Conservation (phyloP, 2,329 filamentous ascomycete species). For the Trichoderma polysporum region DNA sequence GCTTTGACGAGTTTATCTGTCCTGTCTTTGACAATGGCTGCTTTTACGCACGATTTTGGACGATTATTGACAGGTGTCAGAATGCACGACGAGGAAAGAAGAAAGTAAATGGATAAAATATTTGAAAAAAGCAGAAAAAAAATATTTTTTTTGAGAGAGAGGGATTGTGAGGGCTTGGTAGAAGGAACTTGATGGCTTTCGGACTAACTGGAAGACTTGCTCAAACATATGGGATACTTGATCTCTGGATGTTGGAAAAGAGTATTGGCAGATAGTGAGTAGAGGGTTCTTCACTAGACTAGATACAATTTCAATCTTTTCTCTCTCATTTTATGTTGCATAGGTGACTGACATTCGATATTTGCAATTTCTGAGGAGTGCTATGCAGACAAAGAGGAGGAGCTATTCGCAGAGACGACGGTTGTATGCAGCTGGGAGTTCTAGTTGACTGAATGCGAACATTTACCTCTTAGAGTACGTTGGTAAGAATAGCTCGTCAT, state of each 20-base stretch:
- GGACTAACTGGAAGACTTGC: slow-evolving; percentile 19
- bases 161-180: slow-evolving; percentile 3
- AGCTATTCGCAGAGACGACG: too few species aligned
- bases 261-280: slow-evolving; percentile 9
- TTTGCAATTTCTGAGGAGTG: background rate
- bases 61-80: background rate
- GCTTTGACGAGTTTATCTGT: slow-evolving; percentile 16
- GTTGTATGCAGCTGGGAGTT: too few species aligned
- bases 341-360: background rate
- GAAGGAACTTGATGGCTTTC: slow-evolving; percentile 21
- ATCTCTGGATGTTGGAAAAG: background rate
- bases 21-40: background rate
- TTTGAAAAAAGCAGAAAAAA: slow-evolving; percentile 32
- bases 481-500: too few species aligned
- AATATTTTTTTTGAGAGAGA: slow-evolving; percentile 5
- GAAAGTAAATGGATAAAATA: slow-evolving; percentile 25
- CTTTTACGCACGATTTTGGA: background rate
- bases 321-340: slow-evolving; percentile 1
- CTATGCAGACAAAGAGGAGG: too few species aligned
- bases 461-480: too few species aligned
- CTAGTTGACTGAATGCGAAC: too few species aligned
- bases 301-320: slow-evolving; percentile 11
- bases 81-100: slow-evolving; percentile 4
- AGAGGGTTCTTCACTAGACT: slow-evolving; percentile 4
- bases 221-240: background rate